Percentiles rank a stretch among this genome's conserved stretches.
phyloP scores from a whole-genome alignment of 1,139 yeast genomes.

The Zygosaccharomyces pseudobailii region DNA sequence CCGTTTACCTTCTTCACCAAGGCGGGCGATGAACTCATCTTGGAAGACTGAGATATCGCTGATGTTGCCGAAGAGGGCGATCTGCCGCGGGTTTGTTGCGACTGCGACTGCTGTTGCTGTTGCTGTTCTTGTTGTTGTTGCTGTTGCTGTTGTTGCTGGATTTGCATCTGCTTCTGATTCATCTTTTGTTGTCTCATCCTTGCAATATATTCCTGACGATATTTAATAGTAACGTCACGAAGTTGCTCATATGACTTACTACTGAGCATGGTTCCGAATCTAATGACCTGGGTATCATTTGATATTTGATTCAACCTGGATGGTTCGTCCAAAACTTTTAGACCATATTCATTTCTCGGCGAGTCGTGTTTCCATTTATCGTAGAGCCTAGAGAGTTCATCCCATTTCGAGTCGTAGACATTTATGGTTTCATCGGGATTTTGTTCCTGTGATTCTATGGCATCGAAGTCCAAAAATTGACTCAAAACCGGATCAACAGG shows the following conservation, averaged over 20 bases:
- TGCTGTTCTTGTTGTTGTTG: constrained; percentile 26
- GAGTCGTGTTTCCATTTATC: constrained; percentile 77
- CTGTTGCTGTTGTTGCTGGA: constrained; percentile 27
- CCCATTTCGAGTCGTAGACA: constrained; percentile 56
- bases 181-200: constrained; percentile 36
- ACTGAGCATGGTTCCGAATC: constrained; percentile 87
- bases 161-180: constrained; percentile 34
- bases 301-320: constrained; percentile 74
- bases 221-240: constrained; percentile 43
- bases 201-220: constrained; percentile 49
- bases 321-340: constrained; percentile 58
- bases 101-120: constrained; percentile 6
- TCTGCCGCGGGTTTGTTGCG: constrained; percentile 9
- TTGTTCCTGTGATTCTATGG: constrained; percentile 28
- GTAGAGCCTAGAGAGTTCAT: constrained; percentile 49
- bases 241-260: constrained; percentile 78
- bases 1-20: constrained; percentile 7
- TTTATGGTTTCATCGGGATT: constrained; percentile 29
- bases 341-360: constrained; percentile 51
- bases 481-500: constrained; percentile 29
- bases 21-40: constrained; percentile 7
- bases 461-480: constrained; percentile 29
- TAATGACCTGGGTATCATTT: constrained; percentile 79
- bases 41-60: constrained; percentile 9
- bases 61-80: constrained; percentile 8